phyloP scores from a whole-genome alignment of 2,329 filamentous ascomycete species.

The Monosporascus sp. region DNA sequence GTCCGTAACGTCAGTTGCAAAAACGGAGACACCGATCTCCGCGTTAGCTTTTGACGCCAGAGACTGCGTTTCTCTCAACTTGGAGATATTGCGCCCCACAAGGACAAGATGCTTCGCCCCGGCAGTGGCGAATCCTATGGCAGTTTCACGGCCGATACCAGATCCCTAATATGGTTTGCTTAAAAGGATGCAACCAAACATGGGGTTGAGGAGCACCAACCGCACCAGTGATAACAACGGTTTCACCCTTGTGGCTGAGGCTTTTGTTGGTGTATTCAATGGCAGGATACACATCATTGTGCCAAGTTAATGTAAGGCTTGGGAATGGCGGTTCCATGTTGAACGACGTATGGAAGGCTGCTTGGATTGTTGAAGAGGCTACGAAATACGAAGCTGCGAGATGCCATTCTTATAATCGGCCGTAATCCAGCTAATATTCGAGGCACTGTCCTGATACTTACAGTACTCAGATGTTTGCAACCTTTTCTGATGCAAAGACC shows the following conservation, averaged over 20 bases:
- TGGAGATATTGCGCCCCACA: slow-evolving; percentile 2
- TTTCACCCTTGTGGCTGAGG: slow-evolving; percentile 1
- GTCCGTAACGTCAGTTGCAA: background rate
- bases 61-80: slow-evolving; percentile 1
- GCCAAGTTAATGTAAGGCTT: slow-evolving; percentile 1
- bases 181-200: background rate
- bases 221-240: slow-evolving; percentile 3
- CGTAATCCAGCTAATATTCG: no score
- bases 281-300: slow-evolving; percentile 1
- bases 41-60: background rate
- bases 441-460: no score
- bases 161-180: slow-evolving; percentile 1
- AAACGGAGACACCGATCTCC: no score
- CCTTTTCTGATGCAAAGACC: no score
- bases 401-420: no score
- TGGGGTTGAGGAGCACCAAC: background rate
- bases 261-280: background rate
- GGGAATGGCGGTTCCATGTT: slow-evolving; percentile 3
- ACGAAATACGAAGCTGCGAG: no score
- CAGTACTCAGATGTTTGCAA: no score
- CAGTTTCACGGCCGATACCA: slow-evolving; percentile 7
- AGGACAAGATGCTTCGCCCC: slow-evolving; percentile 6
- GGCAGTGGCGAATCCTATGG: slow-evolving; percentile 4
- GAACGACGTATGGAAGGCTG: no score
- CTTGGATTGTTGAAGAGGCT: no score